Evolutionary conservation across 768 basidiomycete species (phyloP).

Genomic region (Hypsizygus marmoreus): DNA sequence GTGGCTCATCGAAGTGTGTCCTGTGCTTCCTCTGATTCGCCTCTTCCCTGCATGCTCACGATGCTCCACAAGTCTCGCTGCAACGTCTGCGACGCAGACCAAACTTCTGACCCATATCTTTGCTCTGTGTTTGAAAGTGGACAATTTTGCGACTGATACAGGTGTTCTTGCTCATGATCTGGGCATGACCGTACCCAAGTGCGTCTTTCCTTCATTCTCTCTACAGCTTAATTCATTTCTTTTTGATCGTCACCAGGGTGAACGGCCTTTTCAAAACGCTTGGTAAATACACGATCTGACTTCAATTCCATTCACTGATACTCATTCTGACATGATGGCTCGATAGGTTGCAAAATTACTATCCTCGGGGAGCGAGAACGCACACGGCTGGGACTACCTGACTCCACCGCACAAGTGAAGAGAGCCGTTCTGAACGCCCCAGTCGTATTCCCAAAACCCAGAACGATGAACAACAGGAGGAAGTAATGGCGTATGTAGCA

Average conservation of each 20-base stretch:
- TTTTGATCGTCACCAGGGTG: constrained; percentile 35
- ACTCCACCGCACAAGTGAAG: constrained; percentile 62
- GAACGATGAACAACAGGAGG: constrained; percentile 39
- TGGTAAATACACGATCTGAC: constrained; percentile 38
- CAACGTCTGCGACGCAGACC: constrained; percentile 71
- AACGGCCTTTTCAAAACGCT: constrained; percentile 76
- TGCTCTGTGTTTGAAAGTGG: constrained; percentile 76
- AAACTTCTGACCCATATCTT: constrained; percentile 79
- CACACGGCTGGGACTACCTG: constrained; percentile 66
- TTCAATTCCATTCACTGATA: constrained; percentile 2
- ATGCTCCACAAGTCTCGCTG: constrained; percentile 38
- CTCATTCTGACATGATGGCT: constrained; percentile 1
- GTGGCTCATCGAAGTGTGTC: constrained; percentile 66
- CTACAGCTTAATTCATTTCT: not conserved
- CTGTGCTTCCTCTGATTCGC: not conserved
- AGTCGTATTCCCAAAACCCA: constrained; percentile 77
- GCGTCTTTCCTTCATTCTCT: constrained; percentile 26
- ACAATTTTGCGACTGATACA: constrained; percentile 75
- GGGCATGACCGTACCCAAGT: constrained; percentile 66
- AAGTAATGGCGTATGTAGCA: constrained; percentile 21
- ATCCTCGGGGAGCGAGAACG: constrained; percentile 63
- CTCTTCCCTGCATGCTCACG: constrained; percentile 4
- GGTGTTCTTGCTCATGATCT: constrained; percentile 73
- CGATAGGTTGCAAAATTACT: constrained; percentile 74
- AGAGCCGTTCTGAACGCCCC: constrained; percentile 77